Evolutionary conservation across 2,329 filamentous ascomycete genomes (phyloP).

Genomic region (Xylaria multiplex): DNA sequence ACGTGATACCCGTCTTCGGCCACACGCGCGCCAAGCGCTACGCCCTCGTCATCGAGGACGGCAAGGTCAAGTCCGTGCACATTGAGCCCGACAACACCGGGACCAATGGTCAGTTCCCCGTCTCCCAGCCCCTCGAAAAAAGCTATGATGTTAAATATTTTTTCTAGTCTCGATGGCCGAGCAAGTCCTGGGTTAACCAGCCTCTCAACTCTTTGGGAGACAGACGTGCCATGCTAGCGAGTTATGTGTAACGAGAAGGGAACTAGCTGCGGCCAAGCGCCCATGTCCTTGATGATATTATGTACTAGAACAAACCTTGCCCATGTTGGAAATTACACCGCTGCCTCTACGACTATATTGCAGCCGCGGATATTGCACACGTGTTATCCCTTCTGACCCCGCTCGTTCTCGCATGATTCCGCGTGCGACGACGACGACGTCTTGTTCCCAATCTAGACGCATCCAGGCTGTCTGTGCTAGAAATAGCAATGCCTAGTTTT

Average conservation of each 20-base stretch:
- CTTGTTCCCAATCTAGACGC: not conserved
- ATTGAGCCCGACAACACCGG: conserved; percentile 92
- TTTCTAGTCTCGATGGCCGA: conserved; percentile 61
- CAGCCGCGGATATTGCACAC: not conserved
- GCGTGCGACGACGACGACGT: not conserved
- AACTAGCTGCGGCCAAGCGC: not conserved
- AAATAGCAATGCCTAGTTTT: not conserved
- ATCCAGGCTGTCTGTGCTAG: not conserved
- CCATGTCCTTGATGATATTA: not conserved
- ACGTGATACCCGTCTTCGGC: conserved; percentile 82
- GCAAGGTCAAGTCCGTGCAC: conserved; percentile 82
- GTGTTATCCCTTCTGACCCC: not conserved
- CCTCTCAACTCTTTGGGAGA: not conserved
- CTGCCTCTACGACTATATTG: not conserved
- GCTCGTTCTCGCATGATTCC: not conserved
- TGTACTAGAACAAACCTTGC: conserved; percentile 5
- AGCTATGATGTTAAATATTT: conserved; percentile 15
- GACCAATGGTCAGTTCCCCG: conserved; percentile 69
- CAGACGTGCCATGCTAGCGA: not conserved
- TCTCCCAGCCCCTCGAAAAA: not conserved
- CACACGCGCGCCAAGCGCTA: conserved; percentile 87
- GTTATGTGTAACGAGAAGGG: not conserved
- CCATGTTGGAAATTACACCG: conserved; percentile 6
- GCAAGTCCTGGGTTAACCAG: conserved; percentile 56
- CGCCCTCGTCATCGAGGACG: conserved; percentile 82